Conservation (phyloP, 345 rosid genomes). For the Salix brachista region DNA sequence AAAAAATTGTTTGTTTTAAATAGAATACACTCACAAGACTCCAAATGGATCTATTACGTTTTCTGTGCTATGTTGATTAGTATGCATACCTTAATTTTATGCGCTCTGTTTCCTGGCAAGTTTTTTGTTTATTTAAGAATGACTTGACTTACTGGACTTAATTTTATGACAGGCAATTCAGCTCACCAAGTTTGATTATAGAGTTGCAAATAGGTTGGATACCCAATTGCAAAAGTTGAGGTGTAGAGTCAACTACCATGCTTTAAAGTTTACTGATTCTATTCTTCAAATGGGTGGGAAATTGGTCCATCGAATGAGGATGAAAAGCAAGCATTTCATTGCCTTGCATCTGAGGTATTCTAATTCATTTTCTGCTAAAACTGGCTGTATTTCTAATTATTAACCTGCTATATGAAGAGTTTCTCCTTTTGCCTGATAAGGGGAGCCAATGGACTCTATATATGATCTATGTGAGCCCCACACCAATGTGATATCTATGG, state of each 20-base stretch:
- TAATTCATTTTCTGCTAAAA: background rate
- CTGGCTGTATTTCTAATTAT: background rate
- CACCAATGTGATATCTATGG: background rate
- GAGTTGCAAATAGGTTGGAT: conserved; percentile 83
- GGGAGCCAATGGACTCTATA: background rate
- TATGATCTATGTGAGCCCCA: background rate
- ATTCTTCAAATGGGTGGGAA: conserved; percentile 69
- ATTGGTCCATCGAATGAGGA: conserved; percentile 70
- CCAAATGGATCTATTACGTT: background rate
- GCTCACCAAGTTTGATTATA: conserved; percentile 82
- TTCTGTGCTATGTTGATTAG: background rate
- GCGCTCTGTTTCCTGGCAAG: background rate
- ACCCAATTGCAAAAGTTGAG: conserved; percentile 84
- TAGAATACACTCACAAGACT: background rate
- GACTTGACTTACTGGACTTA: background rate
- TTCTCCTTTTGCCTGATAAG: background rate
- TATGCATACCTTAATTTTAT: background rate
- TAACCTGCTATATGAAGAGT: background rate
- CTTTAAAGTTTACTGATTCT: conserved; percentile 79
- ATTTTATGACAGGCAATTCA: conserved; percentile 67
- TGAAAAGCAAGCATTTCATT: conserved; percentile 70
- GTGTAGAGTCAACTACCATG: conserved; percentile 92
- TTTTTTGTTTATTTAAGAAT: background rate
- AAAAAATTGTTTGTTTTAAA: background rate
- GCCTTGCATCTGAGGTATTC: conserved; percentile 92